Evolutionary conservation across 495 filamentous ascomycete genomes (phyloP), one percentile per base, ranked within the genome.

Genomic region (Hypoxylon trugodes): DNA sequence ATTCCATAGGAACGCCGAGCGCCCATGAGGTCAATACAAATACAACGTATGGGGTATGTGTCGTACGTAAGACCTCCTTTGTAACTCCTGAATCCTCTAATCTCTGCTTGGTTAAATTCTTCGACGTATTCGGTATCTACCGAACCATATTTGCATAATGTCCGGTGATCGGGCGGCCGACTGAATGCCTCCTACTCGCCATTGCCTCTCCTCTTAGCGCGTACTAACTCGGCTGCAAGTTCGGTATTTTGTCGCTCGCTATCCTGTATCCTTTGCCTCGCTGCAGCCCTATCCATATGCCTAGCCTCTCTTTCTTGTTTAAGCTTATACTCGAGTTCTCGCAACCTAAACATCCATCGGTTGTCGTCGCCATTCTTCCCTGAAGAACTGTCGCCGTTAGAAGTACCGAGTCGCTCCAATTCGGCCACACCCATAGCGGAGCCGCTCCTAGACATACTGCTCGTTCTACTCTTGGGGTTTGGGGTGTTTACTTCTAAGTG

Each of bases 261-360:
- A 70, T 96, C 91, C 65, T 93, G 90, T 19, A 98, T 81, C 63
- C 95, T 81, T 80, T 91, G 89, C 57, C 90, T 80, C 30, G 95
- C 95, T 33, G 90, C 91, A 22, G 79, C 87, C 16, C 94, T 86
- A 77, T 98, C 95, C 38, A 95, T 73, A 21, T 93, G 70, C 32
- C 96, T 79, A n/a, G 86, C 93, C 72, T 97, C 95, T 7, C 95
- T 78, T 74, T 98, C 95, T 15, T 88, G 87, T 68, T 97, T 96
- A 22, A 98, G 80, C 63, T 93, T 84, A 69, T 87, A 84, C 81
- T 98, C 96, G 36, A 98, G 74, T 64, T 97, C 93, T 47, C 89
- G 84, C 13, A 98, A 76, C 15, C 96, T 79, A 40, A 96, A 83
- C 65, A 93, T 87, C 91, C 91, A 98, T 26, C 84, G 80, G 68